These are phyloP conservation scores for Termitomyces bulborhizus DNA, from an alignment of 768 basidiomycete genomes.

Conservation along the genomic window DNA sequence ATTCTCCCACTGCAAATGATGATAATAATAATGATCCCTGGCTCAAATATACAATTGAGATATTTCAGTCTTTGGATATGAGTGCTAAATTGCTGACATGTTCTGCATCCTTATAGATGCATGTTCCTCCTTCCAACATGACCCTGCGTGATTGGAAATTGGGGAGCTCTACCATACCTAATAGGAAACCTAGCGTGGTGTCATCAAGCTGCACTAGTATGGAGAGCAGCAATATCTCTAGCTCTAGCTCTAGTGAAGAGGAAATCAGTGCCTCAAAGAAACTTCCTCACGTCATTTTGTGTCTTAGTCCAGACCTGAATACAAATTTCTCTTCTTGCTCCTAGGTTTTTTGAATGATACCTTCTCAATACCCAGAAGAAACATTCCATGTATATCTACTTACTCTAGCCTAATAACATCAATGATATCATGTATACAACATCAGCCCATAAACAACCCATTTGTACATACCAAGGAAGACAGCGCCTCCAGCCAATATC, in stretches of 20 bases:
- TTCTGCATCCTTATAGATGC: neutral
- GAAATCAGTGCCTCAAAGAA: slow-evolving; percentile 35
- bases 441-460: slow-evolving; percentile 56
- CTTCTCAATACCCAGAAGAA: neutral
- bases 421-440: neutral
- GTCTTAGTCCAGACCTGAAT: slow-evolving; percentile 23
- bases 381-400: too few species aligned
- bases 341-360: neutral
- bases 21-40: slow-evolving; percentile 53
- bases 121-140: slow-evolving; percentile 4
- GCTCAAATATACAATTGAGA: slow-evolving; percentile 51
- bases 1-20: too few species aligned
- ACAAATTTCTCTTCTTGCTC: neutral
- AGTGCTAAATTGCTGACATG: slow-evolving; percentile 6
- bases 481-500: slow-evolving; percentile 95
- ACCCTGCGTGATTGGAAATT: slow-evolving; percentile 11
- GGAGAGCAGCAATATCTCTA: neutral
- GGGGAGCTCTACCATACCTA: slow-evolving; percentile 8
- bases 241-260: slow-evolving; percentile 27
- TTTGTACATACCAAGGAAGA: slow-evolving; percentile 97
- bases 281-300: slow-evolving; percentile 27
- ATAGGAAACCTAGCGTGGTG: slow-evolving; percentile 9
- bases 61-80: too few species aligned
- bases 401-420: too few species aligned
- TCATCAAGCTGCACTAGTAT: slow-evolving; percentile 1